phyloP scores from a whole-genome alignment of 441 rosid species.

The Pelargonium myrrhifolium region DNA sequence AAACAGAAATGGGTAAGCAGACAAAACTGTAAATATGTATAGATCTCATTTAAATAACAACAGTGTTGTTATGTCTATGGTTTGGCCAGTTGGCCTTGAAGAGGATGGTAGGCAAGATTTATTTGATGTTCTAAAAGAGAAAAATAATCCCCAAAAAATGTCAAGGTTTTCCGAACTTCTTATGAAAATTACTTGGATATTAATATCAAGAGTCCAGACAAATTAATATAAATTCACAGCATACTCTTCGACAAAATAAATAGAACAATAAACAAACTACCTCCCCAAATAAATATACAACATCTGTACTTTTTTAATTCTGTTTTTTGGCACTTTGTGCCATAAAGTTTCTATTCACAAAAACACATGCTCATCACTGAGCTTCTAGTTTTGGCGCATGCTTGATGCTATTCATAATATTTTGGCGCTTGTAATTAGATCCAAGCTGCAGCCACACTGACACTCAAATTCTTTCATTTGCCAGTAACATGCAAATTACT shows the following conservation, averaged over 20 bases:
- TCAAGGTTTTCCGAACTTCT: background rate
- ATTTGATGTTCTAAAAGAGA: background rate
- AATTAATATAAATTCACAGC: too few species aligned
- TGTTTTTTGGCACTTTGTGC: background rate
- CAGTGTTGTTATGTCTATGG: background rate
- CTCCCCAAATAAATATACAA: background rate
- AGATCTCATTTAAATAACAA: background rate
- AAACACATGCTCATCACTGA: background rate
- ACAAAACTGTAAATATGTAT: background rate
- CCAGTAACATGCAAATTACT: background rate
- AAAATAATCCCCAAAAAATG: background rate
- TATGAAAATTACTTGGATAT: background rate
- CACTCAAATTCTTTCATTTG: background rate
- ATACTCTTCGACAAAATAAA: too few species aligned
- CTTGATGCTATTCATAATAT: background rate
- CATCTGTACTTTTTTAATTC: background rate
- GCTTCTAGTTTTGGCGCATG: background rate
- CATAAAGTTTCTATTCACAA: background rate
- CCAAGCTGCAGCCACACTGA: background rate
- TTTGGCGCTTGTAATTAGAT: background rate
- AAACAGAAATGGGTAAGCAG: background rate
- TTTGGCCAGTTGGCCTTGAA: background rate
- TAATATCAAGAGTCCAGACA: too few species aligned
- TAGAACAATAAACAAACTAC: background rate
- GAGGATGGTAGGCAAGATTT: background rate